phyloP scores from a whole-genome alignment of 805 yeast species.

The Metschnikowia cerradonensis region DNA sequence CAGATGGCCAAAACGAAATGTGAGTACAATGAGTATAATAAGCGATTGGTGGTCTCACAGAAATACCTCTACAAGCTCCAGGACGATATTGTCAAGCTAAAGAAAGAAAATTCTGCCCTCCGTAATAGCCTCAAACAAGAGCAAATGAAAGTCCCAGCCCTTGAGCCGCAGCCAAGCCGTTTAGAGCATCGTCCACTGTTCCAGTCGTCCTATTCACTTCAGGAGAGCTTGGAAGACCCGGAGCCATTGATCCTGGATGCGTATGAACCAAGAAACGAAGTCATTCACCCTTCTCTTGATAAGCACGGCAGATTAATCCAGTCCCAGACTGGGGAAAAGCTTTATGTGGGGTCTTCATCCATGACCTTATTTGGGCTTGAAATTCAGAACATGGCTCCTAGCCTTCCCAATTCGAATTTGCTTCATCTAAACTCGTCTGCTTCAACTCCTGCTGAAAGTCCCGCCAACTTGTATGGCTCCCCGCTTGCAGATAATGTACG shows the following conservation, averaged over 20 bases:
- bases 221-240: constrained; percentile 5
- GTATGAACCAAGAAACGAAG: constrained; percentile 31
- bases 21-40: constrained; percentile 69
- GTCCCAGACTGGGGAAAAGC: constrained; percentile 69
- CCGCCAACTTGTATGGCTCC: constrained; percentile 11
- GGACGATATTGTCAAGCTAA: constrained; percentile 60
- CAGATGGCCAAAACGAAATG: constrained; percentile 51
- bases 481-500: constrained; percentile 6
- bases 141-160: constrained; percentile 11
- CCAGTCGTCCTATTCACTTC: constrained; percentile 7
- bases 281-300: constrained; percentile 68
- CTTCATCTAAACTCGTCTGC: constrained; percentile 15
- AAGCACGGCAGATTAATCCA: constrained; percentile 68
- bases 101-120: constrained; percentile 59
- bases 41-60: constrained; percentile 69
- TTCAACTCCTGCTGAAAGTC: constrained; percentile 13
- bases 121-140: constrained; percentile 40
- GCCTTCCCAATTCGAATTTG: constrained; percentile 17
- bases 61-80: constrained; percentile 64
- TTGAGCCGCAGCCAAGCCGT: not conserved
- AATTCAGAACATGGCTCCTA: constrained; percentile 60
- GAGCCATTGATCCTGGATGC: constrained; percentile 2
- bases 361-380: constrained; percentile 80
- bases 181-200: not conserved
- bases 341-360: constrained; percentile 77